phyloP scores from a whole-genome alignment of 2,329 filamentous ascomycete species.

The Blumeria hordei region DNA sequence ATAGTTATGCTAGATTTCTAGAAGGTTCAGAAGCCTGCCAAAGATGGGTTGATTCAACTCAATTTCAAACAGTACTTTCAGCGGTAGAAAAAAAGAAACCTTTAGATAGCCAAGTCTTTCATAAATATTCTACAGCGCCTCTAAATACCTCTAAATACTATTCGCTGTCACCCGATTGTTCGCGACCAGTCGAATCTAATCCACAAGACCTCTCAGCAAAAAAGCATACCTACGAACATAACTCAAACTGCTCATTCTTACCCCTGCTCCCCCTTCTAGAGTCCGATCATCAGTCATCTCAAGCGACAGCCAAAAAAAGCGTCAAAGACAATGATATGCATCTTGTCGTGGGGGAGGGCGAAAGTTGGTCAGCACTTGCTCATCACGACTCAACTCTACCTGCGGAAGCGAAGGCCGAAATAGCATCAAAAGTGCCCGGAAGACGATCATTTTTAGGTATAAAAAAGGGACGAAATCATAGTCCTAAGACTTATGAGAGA shows the following conservation, averaged over 20 bases:
- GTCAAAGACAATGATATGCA: slow-evolving; percentile 46
- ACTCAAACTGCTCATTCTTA: neutral
- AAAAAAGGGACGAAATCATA: slow-evolving; percentile 75
- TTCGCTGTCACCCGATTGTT: neutral
- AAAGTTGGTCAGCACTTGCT: slow-evolving; percentile 78
- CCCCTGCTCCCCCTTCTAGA: slow-evolving; percentile 13
- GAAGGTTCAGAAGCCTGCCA: neutral
- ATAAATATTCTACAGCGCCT: neutral
- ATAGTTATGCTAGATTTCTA: neutral
- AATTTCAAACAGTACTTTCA: neutral
- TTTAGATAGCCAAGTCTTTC: neutral
- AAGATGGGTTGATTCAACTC: neutral
- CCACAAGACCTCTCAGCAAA: slow-evolving; percentile 1
- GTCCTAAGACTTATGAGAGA: slow-evolving; percentile 80
- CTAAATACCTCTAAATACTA: neutral
- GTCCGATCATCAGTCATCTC: slow-evolving; percentile 9
- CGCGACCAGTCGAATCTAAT: neutral
- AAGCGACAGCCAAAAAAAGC: slow-evolving; percentile 11
- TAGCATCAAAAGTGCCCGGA: slow-evolving; percentile 37
- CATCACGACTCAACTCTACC: slow-evolving; percentile 58
- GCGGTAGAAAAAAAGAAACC: neutral
- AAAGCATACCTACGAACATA: slow-evolving; percentile 1
- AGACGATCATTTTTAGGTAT: slow-evolving; percentile 78
- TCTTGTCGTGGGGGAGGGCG: slow-evolving; percentile 69
- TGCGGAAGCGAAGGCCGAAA: slow-evolving; percentile 33